A percentile compares a stretch with the other conserved stretches of the same genome.
Evolutionary conservation across 2,329 filamentous ascomycete species (phyloP).

Genomic region (Drechslerella stenobrocha): DNA sequence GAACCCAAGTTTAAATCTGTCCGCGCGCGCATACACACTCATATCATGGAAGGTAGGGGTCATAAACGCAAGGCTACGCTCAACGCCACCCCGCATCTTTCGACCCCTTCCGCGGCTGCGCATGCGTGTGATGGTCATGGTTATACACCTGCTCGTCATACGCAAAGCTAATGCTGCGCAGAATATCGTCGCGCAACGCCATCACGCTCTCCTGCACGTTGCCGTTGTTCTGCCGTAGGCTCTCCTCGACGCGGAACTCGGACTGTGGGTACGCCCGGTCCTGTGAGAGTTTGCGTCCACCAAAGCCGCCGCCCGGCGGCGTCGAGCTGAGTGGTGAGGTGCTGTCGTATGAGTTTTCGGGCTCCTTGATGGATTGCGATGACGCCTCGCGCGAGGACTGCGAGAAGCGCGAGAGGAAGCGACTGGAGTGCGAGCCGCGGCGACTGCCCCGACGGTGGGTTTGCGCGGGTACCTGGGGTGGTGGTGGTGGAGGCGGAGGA

Average conservation of each 20-base stretch:
- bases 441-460: slow-evolving; percentile 24
- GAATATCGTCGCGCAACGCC: slow-evolving; percentile 34
- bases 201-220: slow-evolving; percentile 45
- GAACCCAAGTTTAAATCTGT: no score
- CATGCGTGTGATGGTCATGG: slow-evolving; percentile 41
- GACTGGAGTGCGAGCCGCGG: slow-evolving; percentile 20
- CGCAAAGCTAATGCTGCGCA: slow-evolving; percentile 41
- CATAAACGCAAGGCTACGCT: slow-evolving; percentile 10
- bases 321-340: slow-evolving; percentile 8
- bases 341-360: slow-evolving; percentile 10
- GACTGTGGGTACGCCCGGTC: slow-evolving; percentile 39
- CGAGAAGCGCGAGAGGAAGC: slow-evolving; percentile 29
- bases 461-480: neutral
- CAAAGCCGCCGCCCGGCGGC: neutral
- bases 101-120: slow-evolving; percentile 24
- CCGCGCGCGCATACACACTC: no score
- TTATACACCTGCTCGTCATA: slow-evolving; percentile 42
- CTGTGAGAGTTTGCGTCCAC: slow-evolving; percentile 19
- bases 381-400: slow-evolving; percentile 22
- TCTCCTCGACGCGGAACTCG: slow-evolving; percentile 46
- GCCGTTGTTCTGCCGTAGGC: slow-evolving; percentile 36
- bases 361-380: slow-evolving; percentile 6
- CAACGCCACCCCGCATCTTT: slow-evolving; percentile 40
- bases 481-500: slow-evolving; percentile 7
- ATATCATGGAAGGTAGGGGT: neutral